Percentiles rank a stretch among this genome's conserved stretches.
These are phyloP conservation scores for Coemansia brasiliensis DNA, from an alignment of 192 early-diverging fungal genomes.

Conservation along the genomic window DNA sequence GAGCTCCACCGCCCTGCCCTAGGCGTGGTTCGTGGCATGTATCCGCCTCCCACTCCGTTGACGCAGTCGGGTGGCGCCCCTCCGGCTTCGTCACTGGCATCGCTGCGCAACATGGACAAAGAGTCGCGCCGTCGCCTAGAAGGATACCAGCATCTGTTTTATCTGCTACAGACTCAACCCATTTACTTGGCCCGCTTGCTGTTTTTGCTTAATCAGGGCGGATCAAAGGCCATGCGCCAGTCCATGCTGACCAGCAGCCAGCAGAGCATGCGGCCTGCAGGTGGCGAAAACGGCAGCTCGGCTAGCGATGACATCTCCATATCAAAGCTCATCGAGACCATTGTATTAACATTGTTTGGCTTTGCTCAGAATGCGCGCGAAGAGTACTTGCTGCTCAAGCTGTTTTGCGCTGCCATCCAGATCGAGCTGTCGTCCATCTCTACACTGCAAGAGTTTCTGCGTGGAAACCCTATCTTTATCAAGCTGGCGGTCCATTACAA, in stretches of 20 bases:
- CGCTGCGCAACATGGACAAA: conserved; percentile 82
- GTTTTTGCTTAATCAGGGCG: conserved; percentile 86
- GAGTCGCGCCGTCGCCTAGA: conserved; percentile 74
- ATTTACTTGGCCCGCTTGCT: conserved; percentile 85
- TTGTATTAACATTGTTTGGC: conserved; percentile 90
- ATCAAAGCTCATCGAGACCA: conserved; percentile 81
- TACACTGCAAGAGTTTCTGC: conserved; percentile 86
- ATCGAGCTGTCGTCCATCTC: conserved; percentile 86
- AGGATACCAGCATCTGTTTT: conserved; percentile 92
- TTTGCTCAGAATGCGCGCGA: conserved; percentile 97
- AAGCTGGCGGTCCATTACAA: conserved; percentile 95
- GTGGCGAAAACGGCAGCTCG: neutral
- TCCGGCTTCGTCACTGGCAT: conserved; percentile 50
- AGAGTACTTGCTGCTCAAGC: conserved; percentile 91
- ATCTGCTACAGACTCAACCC: conserved; percentile 95
- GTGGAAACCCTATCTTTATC: conserved; percentile 96
- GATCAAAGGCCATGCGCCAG: conserved; percentile 54
- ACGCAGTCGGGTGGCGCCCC: conserved; percentile 13
- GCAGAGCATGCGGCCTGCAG: conserved; percentile 18
- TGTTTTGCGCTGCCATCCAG: conserved; percentile 88
- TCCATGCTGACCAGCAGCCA: conserved; percentile 21
- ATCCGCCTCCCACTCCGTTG: conserved; percentile 16
- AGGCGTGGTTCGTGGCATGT: conserved; percentile 21
- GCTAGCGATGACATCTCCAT: conserved; percentile 46
- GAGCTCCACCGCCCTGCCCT: conserved; percentile 53